Conservation (phyloP, 139 green algal genomes). For the Chlamydomonas sp. region DNA sequence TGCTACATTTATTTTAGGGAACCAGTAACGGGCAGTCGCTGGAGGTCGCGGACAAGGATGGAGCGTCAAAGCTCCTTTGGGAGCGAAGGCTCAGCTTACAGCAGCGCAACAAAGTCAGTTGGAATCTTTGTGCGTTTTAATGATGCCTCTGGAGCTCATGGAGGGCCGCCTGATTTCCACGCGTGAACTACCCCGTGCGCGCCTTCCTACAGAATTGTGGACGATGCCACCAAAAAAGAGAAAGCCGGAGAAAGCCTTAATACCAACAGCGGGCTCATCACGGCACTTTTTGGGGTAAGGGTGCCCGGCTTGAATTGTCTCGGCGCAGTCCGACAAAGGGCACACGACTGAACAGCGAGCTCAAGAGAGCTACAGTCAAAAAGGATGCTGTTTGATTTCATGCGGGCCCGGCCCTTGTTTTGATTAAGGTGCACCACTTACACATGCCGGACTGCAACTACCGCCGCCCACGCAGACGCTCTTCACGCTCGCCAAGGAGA, state of each 20-base stretch:
- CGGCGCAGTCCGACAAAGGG: background rate
- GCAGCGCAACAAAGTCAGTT: constrained; percentile 40
- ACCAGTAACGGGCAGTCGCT: too few species aligned
- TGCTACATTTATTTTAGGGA: too few species aligned
- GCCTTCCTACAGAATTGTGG: constrained; percentile 16
- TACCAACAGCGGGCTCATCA: constrained; percentile 2
- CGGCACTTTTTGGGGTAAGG: constrained; percentile 29
- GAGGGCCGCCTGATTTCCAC: too few species aligned
- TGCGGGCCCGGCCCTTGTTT: too few species aligned
- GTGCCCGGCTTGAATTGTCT: background rate
- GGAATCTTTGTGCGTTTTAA: background rate
- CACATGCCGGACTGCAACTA: too few species aligned
- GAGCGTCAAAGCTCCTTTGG: constrained; percentile 51
- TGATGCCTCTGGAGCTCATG: background rate
- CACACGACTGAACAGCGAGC: background rate
- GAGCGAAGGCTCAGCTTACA: constrained; percentile 22
- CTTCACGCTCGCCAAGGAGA: constrained; percentile 65
- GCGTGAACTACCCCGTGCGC: background rate
- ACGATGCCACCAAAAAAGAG: constrained; percentile 45
- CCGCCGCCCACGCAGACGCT: constrained; percentile 1
- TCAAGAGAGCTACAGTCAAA: background rate
- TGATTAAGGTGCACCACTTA: background rate
- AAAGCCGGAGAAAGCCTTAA: constrained; percentile 17
- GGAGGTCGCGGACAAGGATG: constrained; percentile 12
- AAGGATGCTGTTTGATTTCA: too few species aligned